A percentile compares a stretch with the other conserved stretches of the same genome.
Conservation (phyloP, 164 flowering plant species). For the Kalanchoe fedtschenkoi region DNA sequence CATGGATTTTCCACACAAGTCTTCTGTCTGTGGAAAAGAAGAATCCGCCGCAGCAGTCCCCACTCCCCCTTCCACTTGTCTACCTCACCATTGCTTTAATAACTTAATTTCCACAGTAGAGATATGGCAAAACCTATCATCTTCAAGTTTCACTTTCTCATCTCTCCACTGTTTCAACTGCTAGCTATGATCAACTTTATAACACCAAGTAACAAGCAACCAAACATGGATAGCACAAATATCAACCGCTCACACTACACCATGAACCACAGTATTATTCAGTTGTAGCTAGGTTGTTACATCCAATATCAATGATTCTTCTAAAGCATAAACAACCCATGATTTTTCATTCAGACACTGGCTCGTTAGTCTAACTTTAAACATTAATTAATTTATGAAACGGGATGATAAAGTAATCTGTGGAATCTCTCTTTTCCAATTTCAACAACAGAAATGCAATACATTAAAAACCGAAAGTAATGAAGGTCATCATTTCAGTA, state of each 20-base stretch:
- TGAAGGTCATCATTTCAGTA: not conserved
- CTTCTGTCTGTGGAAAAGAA: not conserved
- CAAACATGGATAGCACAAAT: slow-evolving; percentile 1
- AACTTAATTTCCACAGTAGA: too few species aligned
- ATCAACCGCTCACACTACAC: not conserved
- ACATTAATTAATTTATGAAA: not conserved
- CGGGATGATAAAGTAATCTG: not conserved
- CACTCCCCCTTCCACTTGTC: not conserved
- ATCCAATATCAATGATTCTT: too few species aligned
- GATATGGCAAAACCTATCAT: too few species aligned
- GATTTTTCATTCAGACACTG: too few species aligned
- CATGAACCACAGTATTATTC: too few species aligned
- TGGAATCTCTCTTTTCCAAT: not conserved
- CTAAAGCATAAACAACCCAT: too few species aligned
- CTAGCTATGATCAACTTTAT: not conserved
- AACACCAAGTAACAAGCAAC: not conserved
- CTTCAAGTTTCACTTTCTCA: not conserved
- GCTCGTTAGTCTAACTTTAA: too few species aligned
- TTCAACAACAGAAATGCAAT: not conserved
- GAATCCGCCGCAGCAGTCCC: not conserved
- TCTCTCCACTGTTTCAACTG: not conserved
- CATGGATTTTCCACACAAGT: not conserved
- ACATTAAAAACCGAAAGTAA: not conserved
- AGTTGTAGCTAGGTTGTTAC: too few species aligned
- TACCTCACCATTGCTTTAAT: too few species aligned